A percentile compares a stretch with the other conserved stretches of the same genome.
Conservation (phyloP, 73 alveolate species). For the Paramecium sonneborni region DNA sequence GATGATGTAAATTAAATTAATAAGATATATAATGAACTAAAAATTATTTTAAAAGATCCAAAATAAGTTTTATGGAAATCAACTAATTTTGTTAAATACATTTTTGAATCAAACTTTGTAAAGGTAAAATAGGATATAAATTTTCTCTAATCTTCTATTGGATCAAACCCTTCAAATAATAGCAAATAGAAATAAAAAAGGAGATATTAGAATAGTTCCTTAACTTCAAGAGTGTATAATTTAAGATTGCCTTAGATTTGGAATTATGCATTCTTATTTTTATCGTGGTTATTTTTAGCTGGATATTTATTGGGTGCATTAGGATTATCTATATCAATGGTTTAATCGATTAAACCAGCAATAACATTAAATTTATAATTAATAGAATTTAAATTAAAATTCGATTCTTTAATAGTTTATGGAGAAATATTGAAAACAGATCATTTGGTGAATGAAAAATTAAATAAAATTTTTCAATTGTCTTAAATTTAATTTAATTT, state of each 20-base stretch:
- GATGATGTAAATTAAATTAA: slow-evolving; percentile 6
- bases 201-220: background rate
- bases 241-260: slow-evolving; percentile 18
- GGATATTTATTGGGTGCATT: background rate
- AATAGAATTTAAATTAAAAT: slow-evolving; percentile 44
- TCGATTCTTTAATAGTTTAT: slow-evolving; percentile 18
- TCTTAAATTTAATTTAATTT: background rate
- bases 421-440: slow-evolving; percentile 7
- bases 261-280: background rate
- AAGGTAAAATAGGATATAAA: background rate
- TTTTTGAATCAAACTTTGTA: background rate
- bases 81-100: background rate
- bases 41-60: background rate
- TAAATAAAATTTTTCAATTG: background rate
- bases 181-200: background rate
- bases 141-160: background rate
- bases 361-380: slow-evolving; percentile 23
- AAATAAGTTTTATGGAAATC: slow-evolving; percentile 19
- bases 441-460: background rate
- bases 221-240: slow-evolving; percentile 15
- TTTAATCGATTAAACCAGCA: slow-evolving; percentile 21
- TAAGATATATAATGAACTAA: background rate
- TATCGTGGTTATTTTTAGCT: background rate
- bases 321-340: slow-evolving; percentile 25
- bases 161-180: background rate